Evolutionary conservation across 139 green algal species (phyloP), one percentile per base, ranked within the genome.

Genomic region (Volvox africanus): DNA sequence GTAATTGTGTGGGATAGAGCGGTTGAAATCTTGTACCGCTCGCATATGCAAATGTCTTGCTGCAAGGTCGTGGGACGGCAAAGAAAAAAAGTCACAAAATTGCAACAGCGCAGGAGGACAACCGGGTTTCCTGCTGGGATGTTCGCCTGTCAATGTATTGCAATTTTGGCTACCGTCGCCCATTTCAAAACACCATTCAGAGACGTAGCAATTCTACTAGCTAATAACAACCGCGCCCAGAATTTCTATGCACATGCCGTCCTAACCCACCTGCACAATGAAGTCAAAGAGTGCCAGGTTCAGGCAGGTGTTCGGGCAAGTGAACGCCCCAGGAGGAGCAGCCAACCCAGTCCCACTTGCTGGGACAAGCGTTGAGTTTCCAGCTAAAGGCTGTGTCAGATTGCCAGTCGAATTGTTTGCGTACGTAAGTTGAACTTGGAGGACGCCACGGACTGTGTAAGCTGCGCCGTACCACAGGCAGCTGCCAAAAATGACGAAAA

Each of bases 401-500:
- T 11, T 82, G 35, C 33, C 33, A 21, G 35, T 82, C 18, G 36
- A 62, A 28, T 55, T 78, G 75, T 67, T 61, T 55, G 75, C 76
- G 30, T 33, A 26, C 68, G 28, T 83, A 6, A 90, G 50, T 11
- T 75, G 35, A 0, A 82, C 44, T 44, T 89, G 62, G 0, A 92
- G 65, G 0, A 87, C 89, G 32, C 82, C 82, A 37, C 76, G 71
- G 24, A 87, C 82, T 19, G 82, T 92, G 76, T 89, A 92, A 0
- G 89, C 35, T 13, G 89, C 82, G 18, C 80, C 89, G 35, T 92
- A 92, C 89, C 89, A 92, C 13, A 92, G 37, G 82, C 89, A 92
- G 82, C 82, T 90, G 24, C 89, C 89, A 50, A 92, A 92, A 35
- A 92, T 90, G 18, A 92, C 75, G n/a, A 92, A 90, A 0, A 92